A percentile compares a stretch with the other conserved stretches of the same genome.
Conservation (phyloP, 257 asterid genomes). For the Verbascum thapsus region DNA sequence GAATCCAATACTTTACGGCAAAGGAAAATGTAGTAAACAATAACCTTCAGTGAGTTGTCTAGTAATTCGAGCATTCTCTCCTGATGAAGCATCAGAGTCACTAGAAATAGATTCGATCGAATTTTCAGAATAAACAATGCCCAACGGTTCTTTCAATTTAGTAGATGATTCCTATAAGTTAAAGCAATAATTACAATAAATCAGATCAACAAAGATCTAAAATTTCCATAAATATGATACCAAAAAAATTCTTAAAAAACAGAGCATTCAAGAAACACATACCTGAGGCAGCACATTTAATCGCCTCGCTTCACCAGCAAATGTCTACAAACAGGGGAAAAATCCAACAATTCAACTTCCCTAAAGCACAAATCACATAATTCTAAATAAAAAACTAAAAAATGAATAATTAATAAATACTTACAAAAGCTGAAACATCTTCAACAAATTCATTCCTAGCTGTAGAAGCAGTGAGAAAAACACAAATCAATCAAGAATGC, state of each 20-base stretch:
- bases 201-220: constrained; percentile 35
- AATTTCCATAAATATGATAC: neutral
- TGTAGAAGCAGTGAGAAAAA: constrained; percentile 34
- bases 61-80: constrained; percentile 51
- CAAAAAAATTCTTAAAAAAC: no score
- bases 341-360: constrained; percentile 1
- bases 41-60: constrained; percentile 88
- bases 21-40: constrained; percentile 14
- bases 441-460: constrained; percentile 68
- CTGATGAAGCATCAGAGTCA: constrained; percentile 39
- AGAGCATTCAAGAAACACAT: constrained; percentile 18
- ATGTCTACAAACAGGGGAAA: constrained; percentile 43
- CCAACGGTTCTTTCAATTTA: constrained; percentile 60
- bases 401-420: constrained; percentile 31
- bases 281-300: constrained; percentile 68
- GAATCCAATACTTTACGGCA: constrained; percentile 9
- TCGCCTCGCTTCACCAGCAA: constrained; percentile 57
- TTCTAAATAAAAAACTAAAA: no score
- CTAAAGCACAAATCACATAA: no score
- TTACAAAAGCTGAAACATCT: constrained; percentile 75
- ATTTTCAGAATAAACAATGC: constrained; percentile 59
- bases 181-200: constrained; percentile 19
- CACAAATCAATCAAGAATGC: constrained; percentile 31
- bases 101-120: constrained; percentile 41
- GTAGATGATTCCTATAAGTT: constrained; percentile 61